phyloP scores from a whole-genome alignment of 73 alveolate genomes.

The Vitrella brassicaformis region DNA sequence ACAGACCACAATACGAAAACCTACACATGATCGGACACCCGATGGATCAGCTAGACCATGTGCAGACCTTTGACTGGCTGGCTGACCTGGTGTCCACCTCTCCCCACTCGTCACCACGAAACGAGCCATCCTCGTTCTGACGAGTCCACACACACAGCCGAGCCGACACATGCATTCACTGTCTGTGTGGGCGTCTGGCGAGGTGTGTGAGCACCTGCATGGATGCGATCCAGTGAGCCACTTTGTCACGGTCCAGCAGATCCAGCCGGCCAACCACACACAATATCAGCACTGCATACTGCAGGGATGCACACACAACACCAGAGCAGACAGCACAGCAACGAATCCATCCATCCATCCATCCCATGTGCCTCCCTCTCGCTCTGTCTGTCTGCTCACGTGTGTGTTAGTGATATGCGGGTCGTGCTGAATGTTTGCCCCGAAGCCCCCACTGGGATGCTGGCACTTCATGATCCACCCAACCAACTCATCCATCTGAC shows the following conservation, averaged over 20 bases:
- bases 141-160: not conserved
- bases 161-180: not conserved
- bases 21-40: constrained; percentile 52
- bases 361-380: too few relatives aligned
- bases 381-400: not conserved
- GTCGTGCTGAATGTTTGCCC: constrained; percentile 75
- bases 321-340: not conserved
- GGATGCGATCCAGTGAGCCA: constrained; percentile 52
- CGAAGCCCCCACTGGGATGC: constrained; percentile 62
- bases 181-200: not conserved
- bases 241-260: constrained; percentile 45
- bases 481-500: constrained; percentile 50
- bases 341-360: too few relatives aligned
- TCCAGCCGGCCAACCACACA: constrained; percentile 48
- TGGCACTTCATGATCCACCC: constrained; percentile 47
- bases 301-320: not conserved
- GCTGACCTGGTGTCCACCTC: constrained; percentile 49
- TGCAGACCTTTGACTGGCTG: too few relatives aligned
- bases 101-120: constrained; percentile 67
- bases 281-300: constrained; percentile 63
- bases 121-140: constrained; percentile 74
- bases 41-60: too few relatives aligned
- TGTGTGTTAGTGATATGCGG: constrained; percentile 70
- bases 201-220: constrained; percentile 1
- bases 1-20: constrained; percentile 78